Percentiles rank a stretch among this genome's conserved stretches.
phyloP scores from a whole-genome alignment of 352 stramenopile genomes.

The Pythium insidiosum region DNA sequence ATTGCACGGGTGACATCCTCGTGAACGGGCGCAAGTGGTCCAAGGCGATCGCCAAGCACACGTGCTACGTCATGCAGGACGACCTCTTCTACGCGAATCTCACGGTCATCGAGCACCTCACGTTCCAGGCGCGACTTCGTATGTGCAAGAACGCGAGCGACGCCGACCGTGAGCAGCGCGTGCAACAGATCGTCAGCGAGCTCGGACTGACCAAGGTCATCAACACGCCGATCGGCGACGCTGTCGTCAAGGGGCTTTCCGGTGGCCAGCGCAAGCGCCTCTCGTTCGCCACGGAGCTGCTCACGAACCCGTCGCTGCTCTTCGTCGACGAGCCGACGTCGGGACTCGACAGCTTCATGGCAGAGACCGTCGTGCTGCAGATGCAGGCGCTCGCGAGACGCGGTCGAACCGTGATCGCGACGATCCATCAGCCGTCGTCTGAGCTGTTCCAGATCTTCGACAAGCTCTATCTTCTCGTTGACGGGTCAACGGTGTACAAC shows the following conservation, averaged over 20 bases:
- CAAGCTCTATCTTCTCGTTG: conserved; percentile 22
- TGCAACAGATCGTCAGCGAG: conserved; percentile 53
- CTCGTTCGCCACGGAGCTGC: conserved; percentile 69
- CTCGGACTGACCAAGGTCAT: conserved; percentile 36
- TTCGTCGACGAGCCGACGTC: conserved; percentile 85
- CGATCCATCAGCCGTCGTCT: conserved; percentile 83
- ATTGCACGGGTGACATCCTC: conserved; percentile 18
- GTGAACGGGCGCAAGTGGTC: conserved; percentile 34
- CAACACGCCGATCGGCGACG: conserved; percentile 48
- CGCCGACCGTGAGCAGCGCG: conserved; percentile 28
- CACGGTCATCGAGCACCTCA: conserved; percentile 82
- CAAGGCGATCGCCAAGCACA: conserved; percentile 23
- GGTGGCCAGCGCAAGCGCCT: conserved; percentile 78
- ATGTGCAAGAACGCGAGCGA: conserved; percentile 33
- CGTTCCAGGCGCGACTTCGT: conserved; percentile 77
- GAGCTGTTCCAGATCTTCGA: conserved; percentile 32
- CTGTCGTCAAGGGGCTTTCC: conserved; percentile 47
- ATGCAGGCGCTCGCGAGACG: conserved; percentile 64
- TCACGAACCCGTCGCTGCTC: conserved; percentile 74
- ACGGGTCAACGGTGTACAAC: conserved; percentile 25
- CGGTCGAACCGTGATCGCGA: conserved; percentile 81
- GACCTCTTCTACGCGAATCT: conserved; percentile 87
- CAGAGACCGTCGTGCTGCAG: conserved; percentile 44
- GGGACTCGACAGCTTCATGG: conserved; percentile 51
- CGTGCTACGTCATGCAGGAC: conserved; percentile 87